Conservation (phyloP, 23 red algal species). For the Pyropia haitanensis region DNA sequence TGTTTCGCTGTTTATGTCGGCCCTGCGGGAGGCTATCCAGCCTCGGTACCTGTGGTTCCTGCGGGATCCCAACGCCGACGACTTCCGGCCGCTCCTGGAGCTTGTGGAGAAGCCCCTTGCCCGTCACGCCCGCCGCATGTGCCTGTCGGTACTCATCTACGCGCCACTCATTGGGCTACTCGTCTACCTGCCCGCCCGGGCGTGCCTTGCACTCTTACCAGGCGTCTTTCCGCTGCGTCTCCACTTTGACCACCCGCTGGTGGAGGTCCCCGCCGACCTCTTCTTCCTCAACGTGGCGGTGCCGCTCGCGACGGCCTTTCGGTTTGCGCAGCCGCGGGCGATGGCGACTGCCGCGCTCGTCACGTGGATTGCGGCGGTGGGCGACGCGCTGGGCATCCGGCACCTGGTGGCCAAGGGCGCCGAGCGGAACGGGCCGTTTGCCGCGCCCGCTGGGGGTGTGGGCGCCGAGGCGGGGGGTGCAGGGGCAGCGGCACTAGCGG, state of each 20-base stretch:
- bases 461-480: neutral
- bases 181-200: conserved; percentile 49
- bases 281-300: conserved; percentile 27
- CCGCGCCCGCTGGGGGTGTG: neutral
- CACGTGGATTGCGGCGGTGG: conserved; percentile 33
- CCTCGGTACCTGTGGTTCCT: conserved; percentile 88
- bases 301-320: conserved; percentile 45
- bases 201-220: conserved; percentile 33
- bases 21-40: conserved; percentile 61
- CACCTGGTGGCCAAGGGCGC: conserved; percentile 52
- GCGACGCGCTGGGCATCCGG: conserved; percentile 31
- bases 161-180: conserved; percentile 64
- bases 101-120: conserved; percentile 85
- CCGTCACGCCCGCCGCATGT: conserved; percentile 71
- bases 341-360: conserved; percentile 15
- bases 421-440: neutral
- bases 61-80: conserved; percentile 86
- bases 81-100: conserved; percentile 86
- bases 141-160: conserved; percentile 66
- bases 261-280: conserved; percentile 57
- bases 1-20: conserved; percentile 79
- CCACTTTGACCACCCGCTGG: conserved; percentile 42
- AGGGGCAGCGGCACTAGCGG: neutral
- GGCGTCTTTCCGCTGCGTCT: conserved; percentile 60
- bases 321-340: conserved; percentile 34